Evolutionary conservation across 345 rosid genomes (phyloP), one percentile per base, ranked within the genome.

Genomic region (Cardamine occulta): DNA sequence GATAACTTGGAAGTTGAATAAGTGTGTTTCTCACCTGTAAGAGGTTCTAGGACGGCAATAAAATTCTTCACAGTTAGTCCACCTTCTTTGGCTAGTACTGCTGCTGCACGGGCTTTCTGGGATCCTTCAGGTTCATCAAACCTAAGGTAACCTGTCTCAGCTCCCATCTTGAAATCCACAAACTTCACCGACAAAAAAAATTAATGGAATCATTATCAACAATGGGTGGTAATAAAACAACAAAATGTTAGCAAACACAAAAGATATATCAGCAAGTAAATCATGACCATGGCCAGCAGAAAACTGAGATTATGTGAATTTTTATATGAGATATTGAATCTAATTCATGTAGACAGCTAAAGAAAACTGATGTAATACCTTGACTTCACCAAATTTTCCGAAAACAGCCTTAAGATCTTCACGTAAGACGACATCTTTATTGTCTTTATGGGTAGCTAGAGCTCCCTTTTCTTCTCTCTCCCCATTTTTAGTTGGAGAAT

Each of bases 91-190:
- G 98, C 84, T 68, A 95, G 82, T 55, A 88, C 98, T 37, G 98
- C 98, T 51, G 94, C 98, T 54, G 97, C 96, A 35, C 99, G 94
- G 61, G 98, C 98, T 66, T 90, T 95, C 77, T 90, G 98, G 42
- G 93, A 88, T 77, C 83, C 96, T 82, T 95, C 98, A 45, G 98
- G 90, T 79, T 79, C 82, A 63, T 92, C 97, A 76, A 90, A 95
- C 79, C 99, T 73, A 70, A 92, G 72, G 71, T 85, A 87, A 52
- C 99, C 99, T 0, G 90, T 84, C 31, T 81, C 81, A 4, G 85
- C 91, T 83, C 99, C 99, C 74, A 89, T 85, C 80, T 82, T 88
- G 87, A 90, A 95, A 84, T 92, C 99, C 68, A 95, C 79, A 74
- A 53, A 94, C 97, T 93, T 79, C 77, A 80, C 13, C 58, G 64